These are phyloP conservation scores for Periconia sp. DNA, from an alignment of 2,329 filamentous ascomycete species.

Conservation along the genomic window DNA sequence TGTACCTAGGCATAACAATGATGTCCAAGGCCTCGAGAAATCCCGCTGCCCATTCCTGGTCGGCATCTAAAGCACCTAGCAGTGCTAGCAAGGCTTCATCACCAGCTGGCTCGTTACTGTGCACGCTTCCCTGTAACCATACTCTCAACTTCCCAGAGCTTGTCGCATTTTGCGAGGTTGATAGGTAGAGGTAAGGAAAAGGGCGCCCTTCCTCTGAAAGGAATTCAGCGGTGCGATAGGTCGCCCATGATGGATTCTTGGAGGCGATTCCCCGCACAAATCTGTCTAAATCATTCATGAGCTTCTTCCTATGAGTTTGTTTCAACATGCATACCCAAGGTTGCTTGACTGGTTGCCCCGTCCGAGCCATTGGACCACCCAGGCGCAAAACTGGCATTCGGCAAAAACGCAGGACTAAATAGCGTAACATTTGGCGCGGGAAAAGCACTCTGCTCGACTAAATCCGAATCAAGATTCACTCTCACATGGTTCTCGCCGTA, in stretches of 20 bases:
- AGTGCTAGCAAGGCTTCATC: slow-evolving; percentile 40
- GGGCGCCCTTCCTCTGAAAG: slow-evolving; percentile 36
- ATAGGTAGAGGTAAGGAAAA: slow-evolving; percentile 36
- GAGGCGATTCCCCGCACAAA: slow-evolving; percentile 31
- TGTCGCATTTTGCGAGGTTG: slow-evolving; percentile 15
- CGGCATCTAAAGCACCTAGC: slow-evolving; percentile 37
- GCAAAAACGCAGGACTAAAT: slow-evolving; percentile 16
- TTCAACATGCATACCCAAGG: slow-evolving; percentile 16
- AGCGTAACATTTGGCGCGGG: slow-evolving; percentile 33
- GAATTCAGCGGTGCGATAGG: slow-evolving; percentile 28
- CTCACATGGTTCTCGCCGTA: slow-evolving; percentile 38
- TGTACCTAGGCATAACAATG: slow-evolving; percentile 39
- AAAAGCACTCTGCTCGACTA: slow-evolving; percentile 38
- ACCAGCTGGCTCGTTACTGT: slow-evolving; percentile 43
- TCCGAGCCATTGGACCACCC: slow-evolving; percentile 33
- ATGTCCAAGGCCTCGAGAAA: slow-evolving; percentile 39
- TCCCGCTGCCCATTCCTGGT: slow-evolving; percentile 32
- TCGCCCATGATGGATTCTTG: slow-evolving; percentile 37
- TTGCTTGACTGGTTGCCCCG: slow-evolving; percentile 32
- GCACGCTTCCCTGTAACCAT: slow-evolving; percentile 41
- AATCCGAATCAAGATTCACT: slow-evolving; percentile 28
- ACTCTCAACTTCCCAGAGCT: slow-evolving; percentile 31
- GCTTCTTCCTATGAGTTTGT: neutral
- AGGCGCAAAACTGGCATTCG: slow-evolving; percentile 27
- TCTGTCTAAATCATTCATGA: slow-evolving; percentile 14